Evolutionary conservation across 192 early-diverging fungal genomes (phyloP).

Genomic region (Coemansia sp.): DNA sequence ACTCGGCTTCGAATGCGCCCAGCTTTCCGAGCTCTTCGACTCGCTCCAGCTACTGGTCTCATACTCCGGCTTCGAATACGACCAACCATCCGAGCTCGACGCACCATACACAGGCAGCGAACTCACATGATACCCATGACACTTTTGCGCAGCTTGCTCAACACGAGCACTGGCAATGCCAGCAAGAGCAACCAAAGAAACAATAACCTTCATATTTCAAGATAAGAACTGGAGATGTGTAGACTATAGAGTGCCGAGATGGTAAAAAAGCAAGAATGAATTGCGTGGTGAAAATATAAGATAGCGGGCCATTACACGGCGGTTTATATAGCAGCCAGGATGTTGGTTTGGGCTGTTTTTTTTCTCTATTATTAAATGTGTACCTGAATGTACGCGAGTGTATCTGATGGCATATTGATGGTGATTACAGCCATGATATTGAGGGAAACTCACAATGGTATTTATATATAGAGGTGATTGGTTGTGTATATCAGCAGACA

Average conservation of each 20-base stretch:
- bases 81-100: not conserved
- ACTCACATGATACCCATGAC: not conserved
- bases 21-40: not conserved
- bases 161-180: not conserved
- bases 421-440: too few relatives aligned
- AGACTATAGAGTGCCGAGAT: too few relatives aligned
- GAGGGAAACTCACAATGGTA: too few relatives aligned
- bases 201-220: conserved; percentile 7
- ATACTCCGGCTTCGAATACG: not conserved
- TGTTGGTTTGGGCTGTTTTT: too few relatives aligned
- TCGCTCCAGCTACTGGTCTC: too few relatives aligned
- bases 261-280: not conserved
- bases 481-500: too few relatives aligned
- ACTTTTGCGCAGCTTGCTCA: not conserved
- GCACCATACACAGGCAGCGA: not conserved
- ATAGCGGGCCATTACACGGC: too few relatives aligned
- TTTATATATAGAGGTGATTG: not conserved
- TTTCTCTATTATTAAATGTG: not conserved
- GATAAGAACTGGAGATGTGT: not conserved
- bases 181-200: conserved; percentile 10
- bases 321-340: too few relatives aligned
- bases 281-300: not conserved
- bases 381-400: not conserved
- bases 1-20: not conserved
- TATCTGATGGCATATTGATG: not conserved